Percentiles rank a stretch among this genome's conserved stretches.
Evolutionary conservation across 345 rosid species (phyloP).

Genomic region (Gossypium longicalyx): DNA sequence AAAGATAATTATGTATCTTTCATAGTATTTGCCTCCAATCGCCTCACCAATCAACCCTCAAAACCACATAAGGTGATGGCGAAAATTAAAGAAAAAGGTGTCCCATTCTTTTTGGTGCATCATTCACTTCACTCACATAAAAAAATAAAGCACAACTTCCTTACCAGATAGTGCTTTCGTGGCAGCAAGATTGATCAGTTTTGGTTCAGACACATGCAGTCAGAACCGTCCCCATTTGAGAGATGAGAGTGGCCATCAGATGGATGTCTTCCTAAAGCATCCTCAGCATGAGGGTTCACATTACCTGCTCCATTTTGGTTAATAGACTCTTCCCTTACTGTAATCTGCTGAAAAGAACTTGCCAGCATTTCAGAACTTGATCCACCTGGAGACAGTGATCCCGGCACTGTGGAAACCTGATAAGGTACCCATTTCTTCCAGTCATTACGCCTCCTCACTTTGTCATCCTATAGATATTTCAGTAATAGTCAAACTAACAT

Average conservation of each 20-base stretch:
- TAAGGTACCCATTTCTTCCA: conserved; percentile 48
- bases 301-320: conserved; percentile 10
- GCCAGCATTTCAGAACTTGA: conserved; percentile 26
- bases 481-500: background rate
- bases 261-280: conserved; percentile 7
- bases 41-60: conserved; percentile 28
- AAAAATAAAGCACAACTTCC: conserved; percentile 11
- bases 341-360: conserved; percentile 34
- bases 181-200: conserved; percentile 7
- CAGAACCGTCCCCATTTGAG: background rate
- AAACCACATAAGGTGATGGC: conserved; percentile 16
- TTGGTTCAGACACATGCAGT: conserved; percentile 6
- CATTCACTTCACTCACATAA: background rate
- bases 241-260: conserved; percentile 7
- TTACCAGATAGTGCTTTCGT: background rate
- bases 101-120: conserved; percentile 14
- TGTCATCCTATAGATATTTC: conserved; percentile 40
- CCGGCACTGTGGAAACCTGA: conserved; percentile 23
- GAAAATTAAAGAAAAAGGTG: conserved; percentile 6
- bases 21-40: conserved; percentile 24
- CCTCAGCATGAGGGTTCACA: conserved; percentile 1
- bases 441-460: conserved; percentile 48
- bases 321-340: conserved; percentile 25
- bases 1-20: conserved; percentile 17
- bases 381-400: conserved; percentile 17